These are phyloP conservation scores for Gaeumannomyces tritici DNA, from an alignment of 2,329 filamentous ascomycete genomes.

Conservation along the genomic window DNA sequence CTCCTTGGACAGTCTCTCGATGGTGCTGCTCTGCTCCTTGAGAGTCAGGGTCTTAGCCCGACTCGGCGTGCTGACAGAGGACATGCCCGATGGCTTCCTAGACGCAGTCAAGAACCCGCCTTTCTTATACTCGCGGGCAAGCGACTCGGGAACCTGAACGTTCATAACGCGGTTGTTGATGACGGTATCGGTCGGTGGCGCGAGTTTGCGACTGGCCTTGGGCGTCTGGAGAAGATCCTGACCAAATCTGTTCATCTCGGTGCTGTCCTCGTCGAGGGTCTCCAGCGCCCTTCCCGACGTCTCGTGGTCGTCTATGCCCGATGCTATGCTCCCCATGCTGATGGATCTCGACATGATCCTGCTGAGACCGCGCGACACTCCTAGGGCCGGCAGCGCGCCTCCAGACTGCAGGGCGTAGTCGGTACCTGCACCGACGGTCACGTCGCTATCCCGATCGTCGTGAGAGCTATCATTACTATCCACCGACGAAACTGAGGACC, in stretches of 20 bases:
- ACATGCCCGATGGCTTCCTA: slow-evolving; percentile 39
- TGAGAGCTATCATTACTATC: slow-evolving; percentile 41
- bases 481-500: slow-evolving; percentile 52
- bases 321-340: slow-evolving; percentile 84
- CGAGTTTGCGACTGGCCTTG: slow-evolving; percentile 41
- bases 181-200: slow-evolving; percentile 73
- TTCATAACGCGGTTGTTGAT: slow-evolving; percentile 82
- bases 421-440: slow-evolving; percentile 54
- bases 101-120: slow-evolving; percentile 58
- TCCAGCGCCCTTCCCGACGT: slow-evolving; percentile 30
- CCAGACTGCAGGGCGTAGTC: slow-evolving; percentile 80
- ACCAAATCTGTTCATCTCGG: slow-evolving; percentile 14
- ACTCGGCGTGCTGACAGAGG: slow-evolving; percentile 26
- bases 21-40: slow-evolving; percentile 95
- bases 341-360: slow-evolving; percentile 62
- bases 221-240: slow-evolving; percentile 46
- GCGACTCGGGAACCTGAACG: slow-evolving; percentile 81
- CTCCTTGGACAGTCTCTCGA: slow-evolving; percentile 92
- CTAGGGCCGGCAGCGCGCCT: slow-evolving; percentile 54
- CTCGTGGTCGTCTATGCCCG: slow-evolving; percentile 55
- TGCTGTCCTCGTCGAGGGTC: slow-evolving; percentile 38
- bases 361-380: slow-evolving; percentile 38
- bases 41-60: slow-evolving; percentile 67
- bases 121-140: slow-evolving; percentile 77
- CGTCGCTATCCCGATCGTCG: slow-evolving; percentile 62